Conservation (phyloP, 441 rosid genomes). For the Pelargonium cotyledonis region DNA sequence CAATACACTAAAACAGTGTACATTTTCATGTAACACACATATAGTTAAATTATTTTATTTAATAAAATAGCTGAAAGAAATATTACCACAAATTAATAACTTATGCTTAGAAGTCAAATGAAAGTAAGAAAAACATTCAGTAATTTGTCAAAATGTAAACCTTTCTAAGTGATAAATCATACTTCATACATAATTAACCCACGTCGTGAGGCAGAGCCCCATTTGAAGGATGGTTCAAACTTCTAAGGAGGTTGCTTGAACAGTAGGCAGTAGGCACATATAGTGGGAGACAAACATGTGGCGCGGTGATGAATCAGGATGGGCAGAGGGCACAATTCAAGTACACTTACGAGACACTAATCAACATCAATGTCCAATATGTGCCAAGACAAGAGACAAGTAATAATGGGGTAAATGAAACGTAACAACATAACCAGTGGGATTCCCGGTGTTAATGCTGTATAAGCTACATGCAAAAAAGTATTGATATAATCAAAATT, state of each 20-base stretch:
- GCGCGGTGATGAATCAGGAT: not conserved
- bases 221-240: too few relatives aligned
- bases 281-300: not conserved
- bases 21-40: too few relatives aligned
- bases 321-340: not conserved
- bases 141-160: not conserved
- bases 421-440: too few relatives aligned
- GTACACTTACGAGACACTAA: too few relatives aligned
- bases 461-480: not conserved
- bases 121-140: not conserved
- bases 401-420: too few relatives aligned
- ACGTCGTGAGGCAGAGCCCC: not conserved
- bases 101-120: not conserved
- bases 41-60: too few relatives aligned
- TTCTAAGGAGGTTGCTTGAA: too few relatives aligned
- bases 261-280: not conserved
- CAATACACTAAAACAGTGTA: too few relatives aligned
- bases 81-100: not conserved
- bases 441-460: not conserved
- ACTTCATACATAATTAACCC: not conserved
- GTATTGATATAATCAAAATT: not conserved
- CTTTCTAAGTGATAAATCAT: not conserved
- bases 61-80: too few relatives aligned
- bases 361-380: too few relatives aligned
- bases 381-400: too few relatives aligned